Percentiles rank a stretch among this genome's conserved stretches.
phyloP scores from a whole-genome alignment of 768 basidiomycete species.

The Calocera viscosa region DNA sequence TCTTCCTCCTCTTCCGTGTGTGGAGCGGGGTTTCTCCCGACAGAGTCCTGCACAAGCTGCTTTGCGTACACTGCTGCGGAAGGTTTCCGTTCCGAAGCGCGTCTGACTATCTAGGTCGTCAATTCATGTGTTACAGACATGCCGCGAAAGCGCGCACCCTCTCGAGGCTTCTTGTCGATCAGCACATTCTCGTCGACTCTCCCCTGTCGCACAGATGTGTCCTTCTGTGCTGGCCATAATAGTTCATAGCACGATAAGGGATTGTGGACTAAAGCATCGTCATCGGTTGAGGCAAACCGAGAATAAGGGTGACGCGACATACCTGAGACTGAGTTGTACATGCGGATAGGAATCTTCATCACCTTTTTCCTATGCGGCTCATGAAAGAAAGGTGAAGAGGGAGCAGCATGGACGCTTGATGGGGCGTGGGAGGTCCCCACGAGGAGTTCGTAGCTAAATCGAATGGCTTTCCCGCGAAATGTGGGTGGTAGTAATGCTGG shows the following conservation, averaged over 20 bases:
- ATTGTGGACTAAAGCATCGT: background rate
- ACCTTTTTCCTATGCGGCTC: conserved; percentile 41
- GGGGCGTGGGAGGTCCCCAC: conserved; percentile 71
- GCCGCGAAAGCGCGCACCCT: background rate
- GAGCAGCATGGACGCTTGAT: conserved; percentile 21
- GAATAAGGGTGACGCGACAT: conserved; percentile 20
- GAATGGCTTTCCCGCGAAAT: conserved; percentile 68
- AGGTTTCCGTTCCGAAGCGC: background rate
- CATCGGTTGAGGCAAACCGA: background rate
- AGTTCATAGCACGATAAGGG: background rate
- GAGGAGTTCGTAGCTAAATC: conserved; percentile 82
- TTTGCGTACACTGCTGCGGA: background rate
- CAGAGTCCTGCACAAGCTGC: background rate
- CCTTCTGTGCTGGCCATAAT: background rate
- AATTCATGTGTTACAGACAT: background rate
- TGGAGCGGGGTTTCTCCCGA: conserved; percentile 10
- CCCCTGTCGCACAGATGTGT: conserved; percentile 1
- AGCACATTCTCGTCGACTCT: background rate
- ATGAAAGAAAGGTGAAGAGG: conserved; percentile 14
- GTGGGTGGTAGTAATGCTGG: conserved; percentile 81
- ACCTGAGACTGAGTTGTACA: conserved; percentile 84
- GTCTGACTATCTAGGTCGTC: background rate
- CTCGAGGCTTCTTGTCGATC: background rate
- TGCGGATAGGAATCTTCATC: conserved; percentile 81
- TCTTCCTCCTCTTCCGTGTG: background rate